phyloP scores from a whole-genome alignment of 192 early-diverging fungal species.

The Backusella circina region DNA sequence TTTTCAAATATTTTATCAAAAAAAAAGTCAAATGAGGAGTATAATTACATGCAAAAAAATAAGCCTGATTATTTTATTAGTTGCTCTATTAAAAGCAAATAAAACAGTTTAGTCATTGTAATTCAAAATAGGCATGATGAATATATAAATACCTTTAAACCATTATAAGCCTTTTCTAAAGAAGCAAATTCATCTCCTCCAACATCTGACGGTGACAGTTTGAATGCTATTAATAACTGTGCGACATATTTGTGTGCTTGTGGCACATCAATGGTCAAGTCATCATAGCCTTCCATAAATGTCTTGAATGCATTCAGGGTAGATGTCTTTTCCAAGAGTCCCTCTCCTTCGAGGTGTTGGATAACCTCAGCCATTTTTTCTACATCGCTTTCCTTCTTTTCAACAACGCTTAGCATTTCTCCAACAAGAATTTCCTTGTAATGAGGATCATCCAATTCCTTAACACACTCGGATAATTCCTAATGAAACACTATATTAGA shows the following conservation, averaged over 20 bases:
- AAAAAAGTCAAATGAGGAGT: not conserved
- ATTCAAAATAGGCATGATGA: not conserved
- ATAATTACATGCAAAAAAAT: constrained; percentile 1
- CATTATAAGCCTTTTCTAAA: not conserved
- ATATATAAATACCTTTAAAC: not conserved
- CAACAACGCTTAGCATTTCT: constrained; percentile 21
- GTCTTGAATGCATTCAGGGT: constrained; percentile 19
- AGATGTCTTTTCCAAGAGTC: constrained; percentile 5
- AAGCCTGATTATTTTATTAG: not conserved
- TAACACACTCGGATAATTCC: constrained; percentile 25
- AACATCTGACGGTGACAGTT: constrained; percentile 3
- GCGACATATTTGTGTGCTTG: constrained; percentile 33
- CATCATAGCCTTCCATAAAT: constrained; percentile 34
- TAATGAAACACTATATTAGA: not conserved
- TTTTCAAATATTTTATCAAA: not conserved
- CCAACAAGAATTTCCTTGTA: constrained; percentile 1
- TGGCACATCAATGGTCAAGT: constrained; percentile 37
- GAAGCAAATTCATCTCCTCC: not conserved
- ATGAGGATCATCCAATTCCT: constrained; percentile 22
- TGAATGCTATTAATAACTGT: not conserved
- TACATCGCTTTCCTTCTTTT: constrained; percentile 24
- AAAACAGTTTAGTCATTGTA: not conserved
- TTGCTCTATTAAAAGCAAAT: not conserved
- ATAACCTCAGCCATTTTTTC: constrained; percentile 6
- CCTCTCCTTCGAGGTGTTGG: constrained; percentile 1